Conservation (phyloP, 2,329 filamentous ascomycete genomes). For the Phyllosticta citrichinensis region DNA sequence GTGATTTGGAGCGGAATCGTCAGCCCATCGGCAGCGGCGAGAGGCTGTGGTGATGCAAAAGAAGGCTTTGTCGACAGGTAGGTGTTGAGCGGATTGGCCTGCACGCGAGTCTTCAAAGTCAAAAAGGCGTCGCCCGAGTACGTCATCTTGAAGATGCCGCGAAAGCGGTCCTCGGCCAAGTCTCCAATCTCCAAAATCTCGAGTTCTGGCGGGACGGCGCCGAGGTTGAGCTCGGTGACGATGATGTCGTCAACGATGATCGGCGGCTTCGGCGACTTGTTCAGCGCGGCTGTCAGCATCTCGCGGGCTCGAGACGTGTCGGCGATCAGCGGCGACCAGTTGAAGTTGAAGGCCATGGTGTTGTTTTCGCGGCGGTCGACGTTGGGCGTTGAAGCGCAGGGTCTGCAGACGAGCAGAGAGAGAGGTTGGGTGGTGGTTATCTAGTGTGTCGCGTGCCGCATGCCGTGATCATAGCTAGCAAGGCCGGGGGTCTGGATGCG, state of each 20-base stretch:
- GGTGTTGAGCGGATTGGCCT: conserved; percentile 95
- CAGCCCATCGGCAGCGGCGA: conserved; percentile 82
- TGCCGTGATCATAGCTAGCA: conserved; percentile 5
- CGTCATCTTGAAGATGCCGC: conserved; percentile 99
- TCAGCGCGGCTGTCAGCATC: conserved; percentile 86
- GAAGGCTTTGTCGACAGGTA: conserved; percentile 83
- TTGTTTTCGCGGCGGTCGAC: not conserved
- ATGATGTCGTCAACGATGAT: conserved; percentile 99
- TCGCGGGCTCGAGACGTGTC: conserved; percentile 88
- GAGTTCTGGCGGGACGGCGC: conserved; percentile 84
- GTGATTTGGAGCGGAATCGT: conserved; percentile 98
- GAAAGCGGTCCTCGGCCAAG: conserved; percentile 89
- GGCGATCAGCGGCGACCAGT: conserved; percentile 98
- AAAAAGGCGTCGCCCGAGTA: conserved; percentile 93
- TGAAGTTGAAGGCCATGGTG: conserved; percentile 99
- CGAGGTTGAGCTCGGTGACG: conserved; percentile 94
- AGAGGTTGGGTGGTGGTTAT: not conserved
- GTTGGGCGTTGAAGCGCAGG: not conserved
- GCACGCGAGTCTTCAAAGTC: conserved; percentile 89
- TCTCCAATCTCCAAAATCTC: conserved; percentile 98
- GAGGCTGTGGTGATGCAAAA: conserved; percentile 84
- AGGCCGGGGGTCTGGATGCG: not conserved
- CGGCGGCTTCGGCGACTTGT: conserved; percentile 94
- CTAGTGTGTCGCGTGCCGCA: conserved; percentile 5
- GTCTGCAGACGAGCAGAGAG: conserved; percentile 2